Evolutionary conservation across 1,139 yeast genomes (phyloP).

Genomic region (Chernovozyma aurita): DNA sequence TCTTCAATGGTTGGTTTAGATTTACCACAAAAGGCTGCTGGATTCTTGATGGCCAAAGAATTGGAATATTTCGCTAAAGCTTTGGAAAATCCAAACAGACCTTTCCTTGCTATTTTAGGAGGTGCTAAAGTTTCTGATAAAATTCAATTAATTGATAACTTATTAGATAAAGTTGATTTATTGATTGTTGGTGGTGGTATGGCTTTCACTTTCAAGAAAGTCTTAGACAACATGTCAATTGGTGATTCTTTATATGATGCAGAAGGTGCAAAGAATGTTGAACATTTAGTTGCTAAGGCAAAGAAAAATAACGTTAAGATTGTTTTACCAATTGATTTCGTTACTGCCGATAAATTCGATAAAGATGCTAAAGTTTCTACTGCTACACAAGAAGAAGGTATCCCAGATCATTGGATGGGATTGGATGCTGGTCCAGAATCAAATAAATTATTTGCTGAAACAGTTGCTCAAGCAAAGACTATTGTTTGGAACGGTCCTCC

Average conservation of each 20-base stretch:
- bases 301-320: constrained; percentile 89
- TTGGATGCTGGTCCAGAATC: constrained; percentile 92
- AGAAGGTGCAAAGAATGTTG: constrained; percentile 91
- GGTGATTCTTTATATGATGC: constrained; percentile 89
- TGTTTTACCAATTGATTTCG: constrained; percentile 89
- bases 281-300: constrained; percentile 86
- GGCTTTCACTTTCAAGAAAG: constrained; percentile 98
- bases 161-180: constrained; percentile 88
- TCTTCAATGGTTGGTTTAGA: constrained; percentile 97
- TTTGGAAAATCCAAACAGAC: constrained; percentile 92
- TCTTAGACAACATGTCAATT: constrained; percentile 74
- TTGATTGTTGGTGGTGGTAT: constrained; percentile 98
- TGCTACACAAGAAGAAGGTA: constrained; percentile 84
- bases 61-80: constrained; percentile 96
- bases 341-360: constrained; percentile 89
- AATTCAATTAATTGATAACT: constrained; percentile 95
- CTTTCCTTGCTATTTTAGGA: constrained; percentile 95
- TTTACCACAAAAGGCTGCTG: constrained; percentile 91
- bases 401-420: constrained; percentile 92
- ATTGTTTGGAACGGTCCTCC: constrained; percentile 99
- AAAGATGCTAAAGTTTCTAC: constrained; percentile 79
- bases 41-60: constrained; percentile 96
- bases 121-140: constrained; percentile 98
- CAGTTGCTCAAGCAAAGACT: constrained; percentile 90
- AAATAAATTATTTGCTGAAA: constrained; percentile 64